Evolutionary conservation across 2,329 filamentous ascomycete genomes (phyloP).

Genomic region (Xylariomycetidae sp.): DNA sequence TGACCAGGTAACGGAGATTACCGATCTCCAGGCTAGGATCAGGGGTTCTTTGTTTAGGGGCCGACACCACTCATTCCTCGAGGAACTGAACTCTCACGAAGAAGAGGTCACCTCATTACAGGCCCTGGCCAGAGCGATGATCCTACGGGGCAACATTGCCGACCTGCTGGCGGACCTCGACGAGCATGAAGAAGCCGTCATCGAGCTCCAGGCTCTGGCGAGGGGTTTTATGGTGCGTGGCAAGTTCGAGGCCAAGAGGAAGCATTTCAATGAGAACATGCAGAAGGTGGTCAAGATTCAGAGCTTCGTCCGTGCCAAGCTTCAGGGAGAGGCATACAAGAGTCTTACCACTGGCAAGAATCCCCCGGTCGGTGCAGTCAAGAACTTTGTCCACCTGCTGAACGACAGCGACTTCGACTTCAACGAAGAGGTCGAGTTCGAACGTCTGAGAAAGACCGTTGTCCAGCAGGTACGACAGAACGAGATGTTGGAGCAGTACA

Average conservation of each 20-base stretch:
- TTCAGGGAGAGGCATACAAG: slow-evolving; percentile 97
- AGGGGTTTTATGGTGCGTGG: slow-evolving; percentile 70
- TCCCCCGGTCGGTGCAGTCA: slow-evolving; percentile 91
- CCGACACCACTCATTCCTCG: slow-evolving; percentile 57
- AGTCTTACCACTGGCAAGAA: slow-evolving; percentile 94
- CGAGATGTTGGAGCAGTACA: slow-evolving; percentile 95
- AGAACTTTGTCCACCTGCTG: slow-evolving; percentile 94
- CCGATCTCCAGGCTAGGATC: slow-evolving; percentile 60
- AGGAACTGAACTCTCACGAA: slow-evolving; percentile 65
- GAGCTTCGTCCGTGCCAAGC: slow-evolving; percentile 89
- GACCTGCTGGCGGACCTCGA: slow-evolving; percentile 73
- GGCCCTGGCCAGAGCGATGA: slow-evolving; percentile 70
- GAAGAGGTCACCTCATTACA: slow-evolving; percentile 68
- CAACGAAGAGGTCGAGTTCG: slow-evolving; percentile 97
- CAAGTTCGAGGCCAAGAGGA: slow-evolving; percentile 77
- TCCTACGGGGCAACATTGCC: slow-evolving; percentile 70
- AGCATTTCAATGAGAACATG: slow-evolving; percentile 94
- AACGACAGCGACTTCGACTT: slow-evolving; percentile 99
- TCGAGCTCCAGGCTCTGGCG: slow-evolving; percentile 69
- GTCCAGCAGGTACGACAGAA: slow-evolving; percentile 97
- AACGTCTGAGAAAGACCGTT: slow-evolving; percentile 88
- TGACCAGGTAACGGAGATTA: slow-evolving; percentile 51
- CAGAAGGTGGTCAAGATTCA: slow-evolving; percentile 98
- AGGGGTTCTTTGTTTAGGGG: slow-evolving; percentile 63
- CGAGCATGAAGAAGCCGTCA: slow-evolving; percentile 72